These are phyloP conservation scores for Endogone sp. DNA, from an alignment of 192 early-diverging fungal genomes.

Conservation along the genomic window DNA sequence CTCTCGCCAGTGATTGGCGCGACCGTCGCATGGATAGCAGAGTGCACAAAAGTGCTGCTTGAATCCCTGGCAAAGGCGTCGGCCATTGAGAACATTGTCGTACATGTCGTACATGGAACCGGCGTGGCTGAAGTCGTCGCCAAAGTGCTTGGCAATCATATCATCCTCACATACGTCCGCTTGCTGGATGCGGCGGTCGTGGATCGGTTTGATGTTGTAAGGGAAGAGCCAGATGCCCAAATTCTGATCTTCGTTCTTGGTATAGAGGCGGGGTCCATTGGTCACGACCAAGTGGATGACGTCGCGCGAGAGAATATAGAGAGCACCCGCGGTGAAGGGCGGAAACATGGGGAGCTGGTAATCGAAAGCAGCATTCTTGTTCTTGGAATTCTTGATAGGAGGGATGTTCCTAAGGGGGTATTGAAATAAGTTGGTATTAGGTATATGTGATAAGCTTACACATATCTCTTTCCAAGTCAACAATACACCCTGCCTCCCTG, in stretches of 20 bases:
- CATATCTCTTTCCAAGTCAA: no score
- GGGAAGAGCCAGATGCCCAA: slow-evolving; percentile 58
- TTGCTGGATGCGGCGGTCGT: slow-evolving; percentile 56
- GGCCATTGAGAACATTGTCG: slow-evolving; percentile 38
- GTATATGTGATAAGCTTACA: no score
- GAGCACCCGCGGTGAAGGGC: slow-evolving; percentile 55
- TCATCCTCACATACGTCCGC: slow-evolving; percentile 60
- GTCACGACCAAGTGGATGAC: slow-evolving; percentile 46
- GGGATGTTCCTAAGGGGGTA: slow-evolving; percentile 46
- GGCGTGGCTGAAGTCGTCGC: slow-evolving; percentile 30
- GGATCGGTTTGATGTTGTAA: slow-evolving; percentile 54
- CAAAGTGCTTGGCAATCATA: slow-evolving; percentile 61
- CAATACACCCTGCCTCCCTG: no score
- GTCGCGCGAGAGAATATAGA: slow-evolving; percentile 57
- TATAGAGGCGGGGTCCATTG: slow-evolving; percentile 48
- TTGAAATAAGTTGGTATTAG: no score
- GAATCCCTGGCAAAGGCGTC: slow-evolving; percentile 50
- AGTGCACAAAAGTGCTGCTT: slow-evolving; percentile 43
- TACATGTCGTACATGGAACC: slow-evolving; percentile 56
- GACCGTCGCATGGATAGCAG: slow-evolving; percentile 51
- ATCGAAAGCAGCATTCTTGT: slow-evolving; percentile 44
- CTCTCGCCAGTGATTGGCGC: slow-evolving; percentile 47
- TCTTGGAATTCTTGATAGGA: slow-evolving; percentile 44
- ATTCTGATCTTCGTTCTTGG: slow-evolving; percentile 57
- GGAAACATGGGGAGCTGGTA: slow-evolving; percentile 54